A percentile compares a stretch with the other conserved stretches of the same genome.
These are phyloP conservation scores for Lactarius tabidus DNA, from an alignment of 768 basidiomycete genomes.

Conservation along the genomic window DNA sequence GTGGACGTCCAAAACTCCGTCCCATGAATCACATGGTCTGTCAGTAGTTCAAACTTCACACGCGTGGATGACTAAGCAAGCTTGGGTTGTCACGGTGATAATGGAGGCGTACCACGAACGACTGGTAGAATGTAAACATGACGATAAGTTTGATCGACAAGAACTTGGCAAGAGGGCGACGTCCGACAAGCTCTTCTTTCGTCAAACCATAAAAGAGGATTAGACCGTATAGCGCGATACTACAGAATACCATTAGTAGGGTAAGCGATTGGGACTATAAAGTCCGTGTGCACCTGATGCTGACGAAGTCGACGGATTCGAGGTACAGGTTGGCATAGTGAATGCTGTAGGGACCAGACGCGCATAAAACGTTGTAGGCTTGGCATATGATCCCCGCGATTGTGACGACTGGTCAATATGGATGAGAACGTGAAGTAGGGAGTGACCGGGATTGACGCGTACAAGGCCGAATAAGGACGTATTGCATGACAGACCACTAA, in stretches of 20 bases:
- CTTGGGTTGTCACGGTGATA: neutral
- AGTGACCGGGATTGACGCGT: neutral
- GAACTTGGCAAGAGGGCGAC: constrained; percentile 81
- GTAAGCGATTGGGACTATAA: neutral
- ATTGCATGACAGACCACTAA: constrained; percentile 88
- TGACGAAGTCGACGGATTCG: constrained; percentile 69
- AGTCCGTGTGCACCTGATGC: constrained; percentile 59
- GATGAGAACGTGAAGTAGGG: constrained; percentile 1
- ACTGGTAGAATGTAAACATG: constrained; percentile 87
- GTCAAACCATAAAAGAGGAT: constrained; percentile 80
- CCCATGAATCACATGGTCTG: constrained; percentile 70
- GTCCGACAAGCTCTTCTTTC: constrained; percentile 70
- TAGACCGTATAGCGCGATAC: constrained; percentile 83
- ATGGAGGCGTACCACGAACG: constrained; percentile 49
- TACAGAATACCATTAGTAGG: constrained; percentile 29
- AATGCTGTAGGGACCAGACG: constrained; percentile 52
- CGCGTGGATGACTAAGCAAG: neutral
- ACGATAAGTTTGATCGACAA: constrained; percentile 82
- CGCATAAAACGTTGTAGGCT: constrained; percentile 63
- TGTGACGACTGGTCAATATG: constrained; percentile 44
- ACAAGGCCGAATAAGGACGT: constrained; percentile 69
- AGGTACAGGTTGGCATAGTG: constrained; percentile 68
- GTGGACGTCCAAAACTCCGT: constrained; percentile 79
- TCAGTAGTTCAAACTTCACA: constrained; percentile 58
- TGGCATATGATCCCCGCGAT: constrained; percentile 80